Evolutionary conservation across 352 stramenopile genomes (phyloP).

Genomic region (Phytopythium delawarense): DNA sequence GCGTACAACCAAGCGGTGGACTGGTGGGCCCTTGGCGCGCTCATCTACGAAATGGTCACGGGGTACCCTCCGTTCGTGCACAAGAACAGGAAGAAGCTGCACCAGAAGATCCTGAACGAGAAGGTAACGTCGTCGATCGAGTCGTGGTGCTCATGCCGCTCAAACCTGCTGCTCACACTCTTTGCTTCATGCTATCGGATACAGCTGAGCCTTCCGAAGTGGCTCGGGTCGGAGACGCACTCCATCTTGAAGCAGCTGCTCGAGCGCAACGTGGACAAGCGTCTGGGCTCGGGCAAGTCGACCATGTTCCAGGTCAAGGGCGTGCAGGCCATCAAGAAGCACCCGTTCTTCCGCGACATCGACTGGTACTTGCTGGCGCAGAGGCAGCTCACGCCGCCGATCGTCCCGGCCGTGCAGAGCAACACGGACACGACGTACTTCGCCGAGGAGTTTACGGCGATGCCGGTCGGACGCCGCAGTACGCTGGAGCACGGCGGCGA

Average conservation of each 20-base stretch:
- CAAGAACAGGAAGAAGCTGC: constrained; percentile 85
- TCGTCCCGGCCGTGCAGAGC: constrained; percentile 84
- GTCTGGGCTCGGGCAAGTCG: constrained; percentile 91
- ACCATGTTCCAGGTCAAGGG: constrained; percentile 99
- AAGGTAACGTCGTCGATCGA: constrained; percentile 28
- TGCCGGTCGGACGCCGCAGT: constrained; percentile 52
- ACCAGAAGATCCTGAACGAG: constrained; percentile 85
- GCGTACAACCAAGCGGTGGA: constrained; percentile 86
- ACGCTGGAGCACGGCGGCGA: constrained; percentile 33
- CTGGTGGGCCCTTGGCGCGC: constrained; percentile 77
- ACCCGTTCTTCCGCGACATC: constrained; percentile 92
- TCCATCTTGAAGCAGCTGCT: constrained; percentile 96
- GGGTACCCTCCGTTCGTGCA: constrained; percentile 77
- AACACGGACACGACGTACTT: constrained; percentile 93
- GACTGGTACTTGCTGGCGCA: constrained; percentile 93
- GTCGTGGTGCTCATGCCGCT: constrained; percentile 3
- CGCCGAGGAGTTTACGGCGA: constrained; percentile 88
- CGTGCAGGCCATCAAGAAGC: constrained; percentile 94
- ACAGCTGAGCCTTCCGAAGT: constrained; percentile 70
- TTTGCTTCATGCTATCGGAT: not conserved
- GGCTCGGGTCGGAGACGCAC: constrained; percentile 81
- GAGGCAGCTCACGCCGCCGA: constrained; percentile 88
- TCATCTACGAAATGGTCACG: constrained; percentile 88
- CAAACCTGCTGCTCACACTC: constrained; percentile 2
- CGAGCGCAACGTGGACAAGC: constrained; percentile 94